Evolutionary conservation across 192 early-diverging fungal species (phyloP), one percentile per base, ranked within the genome.

Genomic region (Kappamyces sp.): DNA sequence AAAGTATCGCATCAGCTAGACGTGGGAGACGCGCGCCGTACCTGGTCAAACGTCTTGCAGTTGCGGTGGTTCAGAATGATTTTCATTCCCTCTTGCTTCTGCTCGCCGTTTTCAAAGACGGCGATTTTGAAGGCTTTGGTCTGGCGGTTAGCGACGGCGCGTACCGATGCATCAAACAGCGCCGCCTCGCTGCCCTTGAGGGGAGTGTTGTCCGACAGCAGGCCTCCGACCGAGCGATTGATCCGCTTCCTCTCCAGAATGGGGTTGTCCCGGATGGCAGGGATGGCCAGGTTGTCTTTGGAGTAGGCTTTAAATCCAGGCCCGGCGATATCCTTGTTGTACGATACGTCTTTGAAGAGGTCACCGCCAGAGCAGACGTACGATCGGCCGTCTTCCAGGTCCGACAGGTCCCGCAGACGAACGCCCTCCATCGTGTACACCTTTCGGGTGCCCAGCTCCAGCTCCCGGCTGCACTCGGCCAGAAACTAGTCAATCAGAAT

Each of bases 21-120:
- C 9, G 43, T 39, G 34, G 38, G 53, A 6, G 14, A 22, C 22
- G 22, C 34, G 5, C 35, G 29, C 29, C 11, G 47, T 60, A 74
- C 75, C 52, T 77, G 74, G 22, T 80, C 78, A 45, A 62, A 80
- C 8, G 64, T 68, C 45, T 68, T 68, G 66, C 78, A 80, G 64
- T 74, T 80, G 15, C 78, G 40, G 45, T 74, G 72, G 59, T 80
- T 80, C 38, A 80, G 59, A 7, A 77, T 58, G 12, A 77, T 47
- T 31, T 61, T 72, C 1, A 61, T 59, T n/a, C 70, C 68, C 43
- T 53, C 43, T 15, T 15, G 22, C n/a, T 66, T 62, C 6, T 39
- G 43, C 34, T 76, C 71, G 52, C 74, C 78, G 52, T 80, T 80
- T 40, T 57, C 41, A 62, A 70, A 80, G 0, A 75, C 71, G 15